Base-by-base conservation (phyloP, 176 grass and related monocot species). In the Aegilops sharonensis region DNA sequence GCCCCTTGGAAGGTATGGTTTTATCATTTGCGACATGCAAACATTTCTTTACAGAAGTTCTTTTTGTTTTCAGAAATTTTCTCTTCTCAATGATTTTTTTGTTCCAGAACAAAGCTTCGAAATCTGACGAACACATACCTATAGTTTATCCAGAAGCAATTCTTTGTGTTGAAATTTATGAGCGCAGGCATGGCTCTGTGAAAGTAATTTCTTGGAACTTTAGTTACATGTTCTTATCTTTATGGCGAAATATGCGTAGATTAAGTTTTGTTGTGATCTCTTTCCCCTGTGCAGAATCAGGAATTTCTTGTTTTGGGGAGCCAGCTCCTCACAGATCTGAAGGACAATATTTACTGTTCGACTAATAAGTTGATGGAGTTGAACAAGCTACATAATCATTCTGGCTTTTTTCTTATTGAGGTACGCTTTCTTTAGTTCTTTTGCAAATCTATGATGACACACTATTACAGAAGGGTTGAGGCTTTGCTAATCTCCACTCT, bases 291-390 rank as follows among this genome's bases (percentile, higher is more conserved):
- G 74, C 94, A 98, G 97, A 96, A 61, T 47, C 94, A 98, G 83
- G 97, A 98, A 86, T 94, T 98, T 91, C 92, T 98, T 68, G 92
- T 96, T 60, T 57, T 95, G 75, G 93, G 97, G 84, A 98, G 87
- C 87, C 94, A 98, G 82, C 75, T 85, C 50, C 92, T 98, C 71
- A 82, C 87, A 11, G 92, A 92, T 77, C 81, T 98, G 64, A 95
- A 88, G 80, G 94, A 98, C 81, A 94, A 75, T 62, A 98, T 98
- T 68, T 94, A 85, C 78, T 98, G 94, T 83, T 91, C 89, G 47
- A 96, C 92, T 25, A 89, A 96, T 87, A 98, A 94, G 37, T 76
- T 98, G 75, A 94, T 94, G 94, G 83, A 95, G 77, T 42, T 32
- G 80, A 90, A 89, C 78, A 89, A 83, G 54, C 50, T 91, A 65